Percentiles rank a stretch among this genome's conserved stretches.
phyloP scores from a whole-genome alignment of 1,139 yeast genomes.

The Lodderomyces oxycetoniae region DNA sequence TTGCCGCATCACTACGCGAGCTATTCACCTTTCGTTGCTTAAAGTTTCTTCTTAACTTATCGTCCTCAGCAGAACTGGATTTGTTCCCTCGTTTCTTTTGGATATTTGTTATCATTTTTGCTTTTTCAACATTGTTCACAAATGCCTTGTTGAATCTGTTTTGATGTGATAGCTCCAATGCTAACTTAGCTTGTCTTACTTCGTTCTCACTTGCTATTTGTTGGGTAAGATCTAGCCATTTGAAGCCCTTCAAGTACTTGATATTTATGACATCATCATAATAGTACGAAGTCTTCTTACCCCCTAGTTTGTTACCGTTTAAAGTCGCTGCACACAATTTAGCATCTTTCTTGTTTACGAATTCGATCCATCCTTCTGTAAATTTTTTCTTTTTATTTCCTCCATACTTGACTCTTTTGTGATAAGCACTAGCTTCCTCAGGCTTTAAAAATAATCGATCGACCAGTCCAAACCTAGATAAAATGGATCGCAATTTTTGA shows the following conservation, averaged over 20 bases:
- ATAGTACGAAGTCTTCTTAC: conserved; percentile 87
- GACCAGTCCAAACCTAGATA: conserved; percentile 76
- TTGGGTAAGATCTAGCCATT: conserved; percentile 92
- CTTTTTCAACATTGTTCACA: conserved; percentile 76
- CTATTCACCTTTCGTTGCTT: conserved; percentile 63
- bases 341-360: conserved; percentile 76
- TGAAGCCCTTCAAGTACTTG: conserved; percentile 84
- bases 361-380: conserved; percentile 98
- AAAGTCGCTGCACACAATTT: conserved; percentile 81
- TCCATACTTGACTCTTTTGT: conserved; percentile 72
- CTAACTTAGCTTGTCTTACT: conserved; percentile 78
- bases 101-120: conserved; percentile 74
- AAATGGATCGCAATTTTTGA: conserved; percentile 73
- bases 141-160: conserved; percentile 80
- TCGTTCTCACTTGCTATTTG: conserved; percentile 91
- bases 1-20: conserved; percentile 59
- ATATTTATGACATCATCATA: conserved; percentile 92
- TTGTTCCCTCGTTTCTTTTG: conserved; percentile 45
- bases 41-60: conserved; percentile 48
- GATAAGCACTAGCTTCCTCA: conserved; percentile 65
- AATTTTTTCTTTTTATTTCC: conserved; percentile 90
- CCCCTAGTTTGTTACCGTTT: conserved; percentile 88
- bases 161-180: conserved; percentile 86
- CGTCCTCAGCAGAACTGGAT: conserved; percentile 19
- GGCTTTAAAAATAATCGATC: conserved; percentile 85